Base-by-base conservation (phyloP, 371 early-diverging fungal genomes). In the Rhizopus microsporus region DNA sequence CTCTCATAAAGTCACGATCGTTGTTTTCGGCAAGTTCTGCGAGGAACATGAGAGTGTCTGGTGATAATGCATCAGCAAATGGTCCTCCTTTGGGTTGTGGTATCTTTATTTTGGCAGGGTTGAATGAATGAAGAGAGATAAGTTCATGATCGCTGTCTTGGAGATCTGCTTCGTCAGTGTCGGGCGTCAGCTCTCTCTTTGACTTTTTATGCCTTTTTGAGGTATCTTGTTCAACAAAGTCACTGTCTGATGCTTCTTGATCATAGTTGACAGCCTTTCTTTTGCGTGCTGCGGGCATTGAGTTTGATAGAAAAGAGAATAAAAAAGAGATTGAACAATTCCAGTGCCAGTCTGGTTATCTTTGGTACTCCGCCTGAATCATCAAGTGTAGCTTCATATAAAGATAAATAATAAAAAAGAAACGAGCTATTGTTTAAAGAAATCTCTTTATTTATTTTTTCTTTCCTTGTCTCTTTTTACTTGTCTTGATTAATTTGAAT, bases 61-160 rank as follows among this genome's bases (percentile, higher is more conserved):
- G 81, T 16, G 76, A 72, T 31, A 85, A 54, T 7, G 85, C 78
- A 57, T 85, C 85, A 7, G 83, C 59, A 57, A 76, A 70, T 0
- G 83, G 83, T 1, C 73, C 60, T 0, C 74, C 78, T 51, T 69
- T 66, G 4, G 83, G 83, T 0, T 59, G 72, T 5, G 80, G 84
- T 46, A 78, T 75, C 0, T 49, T 58, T 1, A 67, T 56, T 5
- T 52, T 46, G 6, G 71, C 63, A 10, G 73, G 62, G 6, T 69
- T 57, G 23, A 66, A 6, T 62, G 60, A 35, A 69, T 23, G 23
- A 23, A 23, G 23, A 23, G 23, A 23, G 23, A 23, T 23, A 23
- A 23, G 23, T 23, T 67, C 40, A 33, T 40, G 7, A 54, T 57
- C 48, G 42, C 65, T 45, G 56, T 62, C 42, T 57, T 72, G 33